Percentiles rank a stretch among this genome's conserved stretches.
phyloP scores from a whole-genome alignment of 306 rosid species.

The barrel medic (Medicago truncatula) region MtrunA17r5.0-ANR NC_053047.1:25669501-25670000 shows the following conservation, averaged over 20 bases:
- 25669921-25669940: neutral
- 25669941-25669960: neutral
- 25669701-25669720: neutral
- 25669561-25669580: conserved; percentile 63
- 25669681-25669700: neutral
- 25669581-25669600: conserved; percentile 26
- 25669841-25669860: neutral
- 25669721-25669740: conserved; percentile 1
- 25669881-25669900: neutral
- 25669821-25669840: no score
- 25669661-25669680: conserved; percentile 25
- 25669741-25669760: conserved; percentile 8
- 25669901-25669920: neutral
- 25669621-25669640: neutral
- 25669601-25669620: neutral
- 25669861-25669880: neutral
- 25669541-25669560: conserved; percentile 82
- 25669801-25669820: neutral
- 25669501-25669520: conserved; percentile 69
- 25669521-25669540: conserved; percentile 81
- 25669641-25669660: neutral
- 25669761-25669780: neutral
- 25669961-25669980: neutral
- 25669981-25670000: neutral
- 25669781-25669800: neutral